Conservation (phyloP, 257 asterid species). For the Primulina eburnea region DNA sequence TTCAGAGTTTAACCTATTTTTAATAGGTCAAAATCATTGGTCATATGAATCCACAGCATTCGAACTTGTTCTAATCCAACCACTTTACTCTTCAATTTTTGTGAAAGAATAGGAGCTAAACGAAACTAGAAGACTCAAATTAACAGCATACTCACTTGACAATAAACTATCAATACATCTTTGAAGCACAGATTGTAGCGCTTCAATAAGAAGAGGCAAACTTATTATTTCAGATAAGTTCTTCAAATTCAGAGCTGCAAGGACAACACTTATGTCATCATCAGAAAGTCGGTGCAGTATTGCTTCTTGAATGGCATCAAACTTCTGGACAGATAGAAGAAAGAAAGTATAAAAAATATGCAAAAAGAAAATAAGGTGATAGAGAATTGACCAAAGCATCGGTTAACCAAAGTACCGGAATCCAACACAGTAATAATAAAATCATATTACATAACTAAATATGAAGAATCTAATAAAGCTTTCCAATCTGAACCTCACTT, state of each 20-base stretch:
- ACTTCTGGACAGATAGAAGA: conserved; percentile 45
- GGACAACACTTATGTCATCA: conserved; percentile 77
- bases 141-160: conserved; percentile 51
- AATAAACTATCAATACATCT: conserved; percentile 59
- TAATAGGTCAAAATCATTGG: too few relatives aligned
- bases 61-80: neutral
- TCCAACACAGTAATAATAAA: neutral
- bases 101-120: neutral
- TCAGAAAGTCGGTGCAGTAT: conserved; percentile 67
- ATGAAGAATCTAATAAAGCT: conserved; percentile 1
- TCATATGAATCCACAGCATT: neutral
- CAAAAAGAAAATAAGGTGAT: neutral
- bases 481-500: neutral
- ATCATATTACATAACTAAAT: neutral
- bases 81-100: conserved; percentile 3
- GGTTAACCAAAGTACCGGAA: conserved; percentile 5
- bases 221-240: conserved; percentile 47
- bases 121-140: conserved; percentile 10
- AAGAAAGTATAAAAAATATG: conserved; percentile 9
- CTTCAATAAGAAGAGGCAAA: conserved; percentile 48
- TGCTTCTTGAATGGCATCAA: conserved; percentile 71
- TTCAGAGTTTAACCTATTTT: too few relatives aligned
- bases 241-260: conserved; percentile 59
- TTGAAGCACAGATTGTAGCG: conserved; percentile 50
- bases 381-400: neutral